Evolutionary conservation across 352 stramenopile genomes (phyloP), one percentile per base, ranked within the genome.

Genomic region (Phytophthora parvispora): DNA sequence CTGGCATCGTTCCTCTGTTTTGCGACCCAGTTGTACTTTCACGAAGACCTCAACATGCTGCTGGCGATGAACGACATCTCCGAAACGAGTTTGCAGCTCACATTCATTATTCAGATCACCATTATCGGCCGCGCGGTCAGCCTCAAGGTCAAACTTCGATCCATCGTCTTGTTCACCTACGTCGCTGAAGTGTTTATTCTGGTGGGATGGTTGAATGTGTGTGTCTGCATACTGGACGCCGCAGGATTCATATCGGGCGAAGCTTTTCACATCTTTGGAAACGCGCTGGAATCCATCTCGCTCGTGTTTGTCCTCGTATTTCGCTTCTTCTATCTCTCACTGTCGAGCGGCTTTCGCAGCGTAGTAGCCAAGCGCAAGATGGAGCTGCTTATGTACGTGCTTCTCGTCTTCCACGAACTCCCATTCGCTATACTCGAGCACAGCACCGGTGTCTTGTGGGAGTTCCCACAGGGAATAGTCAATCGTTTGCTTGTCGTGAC

Each of bases 31-130:
- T 28, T 80, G 3, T 77, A 68, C 38, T 64, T 59, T 24, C 45
- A 68, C n/a, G 9, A 49, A 49, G 20, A 27, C 34, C 25, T 54
- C 22, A 40, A 53, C 5, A 28, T 60, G 27, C 55, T 70, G n/a
- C 22, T 55, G 27, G 47, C 59, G 12, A 25, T 81, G 20, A 81
- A 74, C 49, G 60, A 78, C 45, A 74, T 76, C 31, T 78, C 69
- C 10, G 69, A 78, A 65, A 57, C 69, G 36, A 69, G 64, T 7
- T 68, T 60, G 12, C 40, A 69, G 34, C 20, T 69, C 12, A 77
- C 62, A 25, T 81, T 81, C 43, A 43, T 79, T 4, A 61, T 74
- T n/a, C n/a, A n/a, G n/a, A n/a, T n/a, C n/a, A n/a, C n/a, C n/a
- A n/a, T n/a, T n/a, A n/a, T n/a, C n/a, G n/a, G n/a, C n/a, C n/a